These are phyloP conservation scores for Pichia scutulata DNA, from an alignment of 805 yeast genomes.

Conservation along the genomic window DNA sequence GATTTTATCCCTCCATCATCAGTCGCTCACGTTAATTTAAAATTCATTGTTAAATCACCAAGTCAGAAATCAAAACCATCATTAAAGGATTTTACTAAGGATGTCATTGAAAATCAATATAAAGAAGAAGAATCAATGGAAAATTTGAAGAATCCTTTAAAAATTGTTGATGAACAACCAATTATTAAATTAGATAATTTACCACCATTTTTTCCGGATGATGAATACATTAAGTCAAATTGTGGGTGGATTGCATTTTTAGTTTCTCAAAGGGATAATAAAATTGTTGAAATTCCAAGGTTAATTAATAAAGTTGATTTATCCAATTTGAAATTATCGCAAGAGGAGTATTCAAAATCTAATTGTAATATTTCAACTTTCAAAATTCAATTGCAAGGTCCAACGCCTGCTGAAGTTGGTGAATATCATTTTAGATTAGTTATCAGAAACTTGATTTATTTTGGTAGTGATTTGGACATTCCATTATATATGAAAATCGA, in stretches of 20 bases:
- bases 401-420: constrained; percentile 72
- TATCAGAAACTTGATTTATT: constrained; percentile 67
- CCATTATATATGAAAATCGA: constrained; percentile 66
- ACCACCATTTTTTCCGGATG: constrained; percentile 71
- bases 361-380: constrained; percentile 57
- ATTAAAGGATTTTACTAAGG: constrained; percentile 31
- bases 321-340: constrained; percentile 46
- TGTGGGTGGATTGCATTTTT: constrained; percentile 63
- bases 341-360: constrained; percentile 40
- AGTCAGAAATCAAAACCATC: constrained; percentile 51
- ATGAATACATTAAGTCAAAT: constrained; percentile 26
- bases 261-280: constrained; percentile 68
- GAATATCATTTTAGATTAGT: constrained; percentile 60
- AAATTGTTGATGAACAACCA: constrained; percentile 63
- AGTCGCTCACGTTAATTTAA: constrained; percentile 64
- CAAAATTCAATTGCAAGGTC: constrained; percentile 63
- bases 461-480: constrained; percentile 72
- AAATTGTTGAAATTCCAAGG: constrained; percentile 63
- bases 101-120: constrained; percentile 28
- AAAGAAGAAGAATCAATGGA: constrained; percentile 59
- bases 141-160: constrained; percentile 62
- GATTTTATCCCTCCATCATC: constrained; percentile 61
- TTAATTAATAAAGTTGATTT: constrained; percentile 44
- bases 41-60: constrained; percentile 70
- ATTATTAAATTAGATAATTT: constrained; percentile 46